Conservation (phyloP, 345 rosid genomes). For the Hibiscus syriacus region DNA sequence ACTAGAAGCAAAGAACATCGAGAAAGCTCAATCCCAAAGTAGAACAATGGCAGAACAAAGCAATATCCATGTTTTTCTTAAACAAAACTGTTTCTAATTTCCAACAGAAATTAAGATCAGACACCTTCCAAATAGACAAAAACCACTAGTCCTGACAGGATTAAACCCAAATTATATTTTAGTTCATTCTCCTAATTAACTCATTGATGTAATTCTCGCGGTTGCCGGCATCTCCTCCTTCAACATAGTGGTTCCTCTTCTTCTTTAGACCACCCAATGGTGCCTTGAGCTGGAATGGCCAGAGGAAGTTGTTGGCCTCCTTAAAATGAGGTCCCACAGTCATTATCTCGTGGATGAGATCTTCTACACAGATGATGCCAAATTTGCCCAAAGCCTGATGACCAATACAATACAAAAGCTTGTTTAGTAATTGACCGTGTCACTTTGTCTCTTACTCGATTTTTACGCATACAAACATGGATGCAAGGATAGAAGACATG, state of each 20-base stretch:
- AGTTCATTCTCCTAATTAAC: constrained; percentile 85
- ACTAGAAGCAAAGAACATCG: neutral
- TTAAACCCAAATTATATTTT: constrained; percentile 1
- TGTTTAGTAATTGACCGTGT: neutral
- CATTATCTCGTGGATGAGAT: constrained; percentile 77
- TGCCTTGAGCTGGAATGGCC: constrained; percentile 96
- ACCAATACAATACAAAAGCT: neutral
- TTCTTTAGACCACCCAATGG: constrained; percentile 78
- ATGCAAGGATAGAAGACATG: neutral
- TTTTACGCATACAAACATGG: too few species aligned
- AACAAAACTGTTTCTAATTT: neutral
- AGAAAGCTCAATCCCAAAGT: constrained; percentile 4
- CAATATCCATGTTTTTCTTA: neutral
- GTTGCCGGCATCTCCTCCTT: constrained; percentile 91
- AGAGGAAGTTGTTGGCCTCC: constrained; percentile 81
- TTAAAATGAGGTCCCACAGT: constrained; percentile 92
- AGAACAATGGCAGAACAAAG: neutral
- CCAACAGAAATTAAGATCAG: neutral
- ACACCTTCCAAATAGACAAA: neutral
- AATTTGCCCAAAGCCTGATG: constrained; percentile 59
- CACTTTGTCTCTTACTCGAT: neutral
- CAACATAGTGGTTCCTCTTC: constrained; percentile 93
- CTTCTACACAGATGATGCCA: constrained; percentile 73
- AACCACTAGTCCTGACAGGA: neutral
- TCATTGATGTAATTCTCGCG: constrained; percentile 72